Conservation (phyloP, 2,329 filamentous ascomycete genomes). For the Monilinia fructicola region DNA sequence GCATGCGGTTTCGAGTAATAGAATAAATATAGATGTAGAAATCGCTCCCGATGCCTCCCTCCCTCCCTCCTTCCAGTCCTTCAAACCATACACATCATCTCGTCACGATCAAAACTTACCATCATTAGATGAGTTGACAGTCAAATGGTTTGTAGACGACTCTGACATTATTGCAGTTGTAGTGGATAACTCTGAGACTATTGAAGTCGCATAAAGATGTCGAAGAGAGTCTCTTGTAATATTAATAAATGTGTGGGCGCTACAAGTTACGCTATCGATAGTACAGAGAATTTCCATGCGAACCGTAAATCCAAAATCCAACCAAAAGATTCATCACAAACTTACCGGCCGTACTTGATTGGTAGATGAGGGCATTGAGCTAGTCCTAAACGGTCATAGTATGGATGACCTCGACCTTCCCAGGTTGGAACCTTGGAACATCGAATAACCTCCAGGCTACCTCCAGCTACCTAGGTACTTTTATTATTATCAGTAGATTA, state of each 20-base stretch:
- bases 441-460: too few relatives aligned
- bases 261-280: not conserved
- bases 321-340: constrained; percentile 19
- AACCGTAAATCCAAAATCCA: not conserved
- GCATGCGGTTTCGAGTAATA: not conserved
- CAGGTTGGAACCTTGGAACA: too few relatives aligned
- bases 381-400: too few relatives aligned
- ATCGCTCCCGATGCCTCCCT: too few relatives aligned
- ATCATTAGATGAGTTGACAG: constrained; percentile 4
- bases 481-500: too few relatives aligned
- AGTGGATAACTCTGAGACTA: constrained; percentile 5
- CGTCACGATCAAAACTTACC: constrained; percentile 12
- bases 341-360: not conserved
- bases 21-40: too few relatives aligned
- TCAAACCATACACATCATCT: not conserved
- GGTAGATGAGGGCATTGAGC: too few relatives aligned
- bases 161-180: constrained; percentile 18
- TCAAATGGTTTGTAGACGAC: not conserved
- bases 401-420: too few relatives aligned
- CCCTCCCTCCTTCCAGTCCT: not conserved
- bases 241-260: not conserved
- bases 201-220: constrained; percentile 14
- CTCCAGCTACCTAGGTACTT: too few relatives aligned
- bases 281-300: constrained; percentile 9
- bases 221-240: not conserved